Evolutionary conservation across 768 basidiomycete genomes (phyloP), one percentile per base, ranked within the genome.

Genomic region (Rhodotorula diobovata): DNA sequence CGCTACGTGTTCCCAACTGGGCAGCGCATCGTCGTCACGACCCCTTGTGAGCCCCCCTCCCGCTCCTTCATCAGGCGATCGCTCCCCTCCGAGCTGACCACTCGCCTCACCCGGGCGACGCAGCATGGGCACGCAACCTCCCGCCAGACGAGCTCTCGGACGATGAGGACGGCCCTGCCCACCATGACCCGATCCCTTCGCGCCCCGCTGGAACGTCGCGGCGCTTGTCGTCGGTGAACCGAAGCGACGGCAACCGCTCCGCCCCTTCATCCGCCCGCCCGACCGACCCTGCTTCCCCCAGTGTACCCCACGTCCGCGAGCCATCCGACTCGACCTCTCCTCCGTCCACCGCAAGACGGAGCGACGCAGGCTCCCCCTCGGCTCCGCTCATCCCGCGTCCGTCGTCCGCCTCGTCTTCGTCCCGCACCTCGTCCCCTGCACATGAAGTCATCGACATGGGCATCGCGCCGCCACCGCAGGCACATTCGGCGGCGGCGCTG

Each of bases 51-150:
- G 67, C 30, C 54, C n/a, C 15, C 23, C 51, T 35, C 23, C 41
- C 14, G 14, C 41, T 14, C 43, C 41, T 23, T 46, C 15, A 18
- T 43, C 60, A 50, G 41, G 5, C 34, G 21, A n/a, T 23, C 14
- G 21, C n/a, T 15, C 53, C n/a, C 9, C 9, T 21, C 30, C 39
- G 48, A 51, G 34, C 51, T 45, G 41, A 28, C 21, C n/a, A n/a
- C n/a, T n/a, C n/a, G n/a, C 7, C 43, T 35, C 51, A 23, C 51
- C 7, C 23, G 35, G 23, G 7, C 30, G 1, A 11, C 35, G 25
- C 61, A 74, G 73, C 73, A 6, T 74, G 73, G 73, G 73, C 73
- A 1, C 41, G 69, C 4, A 68, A 70, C 35, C 62, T 70, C 0
- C 69, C 73, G 2, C 73, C 69, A 18, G 71, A 72, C 12, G 73